These are phyloP conservation scores for Coemansia sp. DNA, from an alignment of 192 early-diverging fungal species.

Conservation along the genomic window DNA sequence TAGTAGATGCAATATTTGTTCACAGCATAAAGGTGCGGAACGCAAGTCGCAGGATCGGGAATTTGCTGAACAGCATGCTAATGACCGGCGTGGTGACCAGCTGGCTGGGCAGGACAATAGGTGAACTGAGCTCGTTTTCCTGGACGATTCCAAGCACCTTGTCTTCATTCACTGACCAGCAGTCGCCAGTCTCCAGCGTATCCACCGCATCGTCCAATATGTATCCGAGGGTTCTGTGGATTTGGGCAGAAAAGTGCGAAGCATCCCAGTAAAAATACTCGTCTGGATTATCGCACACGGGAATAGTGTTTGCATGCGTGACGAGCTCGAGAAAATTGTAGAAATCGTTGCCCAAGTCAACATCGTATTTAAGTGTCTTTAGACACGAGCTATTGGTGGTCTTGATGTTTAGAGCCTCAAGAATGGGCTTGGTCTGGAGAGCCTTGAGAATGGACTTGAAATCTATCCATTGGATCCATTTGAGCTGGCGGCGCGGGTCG, in stretches of 20 bases:
- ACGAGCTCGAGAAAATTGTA: constrained; percentile 56
- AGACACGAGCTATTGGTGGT: constrained; percentile 43
- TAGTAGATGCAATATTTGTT: too few relatives aligned
- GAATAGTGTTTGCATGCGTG: constrained; percentile 51
- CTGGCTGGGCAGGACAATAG: constrained; percentile 47
- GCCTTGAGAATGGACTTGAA: constrained; percentile 46
- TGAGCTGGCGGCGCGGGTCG: constrained; percentile 29
- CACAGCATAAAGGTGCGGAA: constrained; percentile 53
- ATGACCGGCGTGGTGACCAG: constrained; percentile 39
- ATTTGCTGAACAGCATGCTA: constrained; percentile 47
- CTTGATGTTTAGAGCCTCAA: constrained; percentile 42
- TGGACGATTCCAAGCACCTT: constrained; percentile 37
- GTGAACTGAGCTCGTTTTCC: constrained; percentile 42
- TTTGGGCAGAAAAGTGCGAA: constrained; percentile 51
- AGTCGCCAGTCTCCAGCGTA: constrained; percentile 32
- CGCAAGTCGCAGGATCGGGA: constrained; percentile 39
- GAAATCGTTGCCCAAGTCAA: constrained; percentile 53
- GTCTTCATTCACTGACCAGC: constrained; percentile 27
- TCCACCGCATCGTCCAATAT: constrained; percentile 45
- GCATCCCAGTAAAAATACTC: constrained; percentile 55
- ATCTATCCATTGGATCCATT: constrained; percentile 51
- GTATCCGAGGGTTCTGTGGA: constrained; percentile 45
- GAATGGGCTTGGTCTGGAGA: constrained; percentile 30
- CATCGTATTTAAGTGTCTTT: constrained; percentile 46
- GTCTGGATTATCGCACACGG: constrained; percentile 50